Conservation (phyloP, 805 yeast species). For the Alloascoidea africana region DNA sequence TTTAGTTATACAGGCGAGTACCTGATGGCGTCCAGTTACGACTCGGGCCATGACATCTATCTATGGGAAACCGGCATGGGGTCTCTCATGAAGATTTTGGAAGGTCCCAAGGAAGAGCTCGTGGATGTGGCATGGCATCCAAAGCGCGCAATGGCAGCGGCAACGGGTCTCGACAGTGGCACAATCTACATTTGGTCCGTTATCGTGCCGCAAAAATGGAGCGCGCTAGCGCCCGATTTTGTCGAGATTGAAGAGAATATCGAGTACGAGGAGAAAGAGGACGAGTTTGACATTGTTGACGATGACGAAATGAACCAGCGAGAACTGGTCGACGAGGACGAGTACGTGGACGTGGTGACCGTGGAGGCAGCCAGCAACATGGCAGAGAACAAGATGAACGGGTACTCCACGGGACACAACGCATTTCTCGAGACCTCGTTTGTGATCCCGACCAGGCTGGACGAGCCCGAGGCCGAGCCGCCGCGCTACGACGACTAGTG, state of each 20-base stretch:
- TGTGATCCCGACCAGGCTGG: conserved; percentile 38
- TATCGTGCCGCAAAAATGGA: conserved; percentile 83
- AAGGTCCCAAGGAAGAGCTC: conserved; percentile 82
- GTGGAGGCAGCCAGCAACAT: conserved; percentile 43
- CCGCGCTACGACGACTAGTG: conserved; percentile 16
- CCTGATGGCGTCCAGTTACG: conserved; percentile 77
- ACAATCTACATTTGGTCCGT: conserved; percentile 71
- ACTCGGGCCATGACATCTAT: conserved; percentile 78
- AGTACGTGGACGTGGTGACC: conserved; percentile 47
- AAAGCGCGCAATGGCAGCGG: conserved; percentile 54
- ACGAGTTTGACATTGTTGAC: conserved; percentile 73
- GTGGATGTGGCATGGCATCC: conserved; percentile 82
- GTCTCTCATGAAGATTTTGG: conserved; percentile 73
- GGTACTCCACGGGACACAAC: conserved; percentile 60
- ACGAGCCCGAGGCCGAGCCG: conserved; percentile 10
- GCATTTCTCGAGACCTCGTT: conserved; percentile 27
- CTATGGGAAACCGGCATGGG: conserved; percentile 90
- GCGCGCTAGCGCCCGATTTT: conserved; percentile 92
- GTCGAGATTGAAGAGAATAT: conserved; percentile 88
- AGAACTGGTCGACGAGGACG: conserved; percentile 47
- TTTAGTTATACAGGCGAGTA: conserved; percentile 70
- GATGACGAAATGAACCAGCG: conserved; percentile 50
- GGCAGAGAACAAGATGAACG: conserved; percentile 28
- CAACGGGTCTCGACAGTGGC: conserved; percentile 80
- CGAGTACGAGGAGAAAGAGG: conserved; percentile 77